phyloP scores from a whole-genome alignment of 2,329 filamentous ascomycete genomes.

The Ascochyta rabiei region DNA sequence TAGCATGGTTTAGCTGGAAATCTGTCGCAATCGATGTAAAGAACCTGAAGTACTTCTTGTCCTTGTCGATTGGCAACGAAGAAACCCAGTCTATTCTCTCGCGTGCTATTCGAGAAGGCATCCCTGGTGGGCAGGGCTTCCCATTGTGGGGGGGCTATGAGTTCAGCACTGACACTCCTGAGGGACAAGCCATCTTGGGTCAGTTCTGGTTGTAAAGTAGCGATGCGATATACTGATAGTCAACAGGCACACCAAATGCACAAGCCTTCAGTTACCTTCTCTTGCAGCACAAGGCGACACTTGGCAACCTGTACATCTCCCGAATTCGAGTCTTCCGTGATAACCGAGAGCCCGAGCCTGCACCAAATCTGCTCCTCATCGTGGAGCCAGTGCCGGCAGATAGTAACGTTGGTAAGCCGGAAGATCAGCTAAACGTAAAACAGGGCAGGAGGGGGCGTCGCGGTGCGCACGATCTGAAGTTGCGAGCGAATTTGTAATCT shows the following conservation, averaged over 20 bases:
- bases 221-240: background rate
- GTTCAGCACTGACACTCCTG: background rate
- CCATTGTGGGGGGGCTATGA: conserved; percentile 5
- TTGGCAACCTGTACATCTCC: conserved; percentile 9
- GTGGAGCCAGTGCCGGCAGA: conserved; percentile 5
- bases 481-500: background rate
- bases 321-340: conserved; percentile 1
- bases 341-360: background rate
- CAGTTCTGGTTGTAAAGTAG: background rate
- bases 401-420: background rate
- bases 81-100: conserved; percentile 1
- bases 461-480: background rate
- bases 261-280: conserved; percentile 13
- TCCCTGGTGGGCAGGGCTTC: background rate
- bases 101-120: background rate
- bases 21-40: background rate
- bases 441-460: background rate
- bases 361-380: conserved; percentile 1
- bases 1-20: conserved; percentile 7
- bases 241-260: conserved; percentile 7
- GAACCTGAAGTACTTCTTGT: conserved; percentile 3
- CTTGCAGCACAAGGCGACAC: conserved; percentile 4
- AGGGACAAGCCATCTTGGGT: conserved; percentile 7
- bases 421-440: background rate
- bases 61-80: conserved; percentile 5